phyloP scores from a whole-genome alignment of 2,329 filamentous ascomycete species.

The Penicillium frequentans region DNA sequence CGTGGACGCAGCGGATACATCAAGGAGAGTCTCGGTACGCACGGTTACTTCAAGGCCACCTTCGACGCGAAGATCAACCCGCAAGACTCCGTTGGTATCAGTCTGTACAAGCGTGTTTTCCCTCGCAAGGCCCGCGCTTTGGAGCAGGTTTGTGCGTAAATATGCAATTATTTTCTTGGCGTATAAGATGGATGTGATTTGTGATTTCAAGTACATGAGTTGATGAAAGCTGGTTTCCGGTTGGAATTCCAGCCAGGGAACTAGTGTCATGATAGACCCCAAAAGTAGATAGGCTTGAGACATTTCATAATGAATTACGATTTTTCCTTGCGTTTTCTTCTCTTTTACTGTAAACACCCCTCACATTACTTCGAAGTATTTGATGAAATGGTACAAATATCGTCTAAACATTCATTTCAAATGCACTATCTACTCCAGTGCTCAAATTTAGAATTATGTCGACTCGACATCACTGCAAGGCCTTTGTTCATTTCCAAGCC shows the following conservation, averaged over 20 bases:
- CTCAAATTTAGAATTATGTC: neutral
- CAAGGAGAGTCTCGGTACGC: constrained; percentile 91
- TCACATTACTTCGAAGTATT: neutral
- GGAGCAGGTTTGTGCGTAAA: constrained; percentile 33
- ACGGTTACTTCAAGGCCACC: constrained; percentile 99
- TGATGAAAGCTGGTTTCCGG: constrained; percentile 8
- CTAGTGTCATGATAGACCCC: constrained; percentile 17
- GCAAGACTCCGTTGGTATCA: constrained; percentile 89
- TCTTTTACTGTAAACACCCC: neutral
- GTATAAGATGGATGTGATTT: constrained; percentile 29
- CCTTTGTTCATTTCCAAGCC: constrained; percentile 3
- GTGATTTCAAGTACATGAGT: constrained; percentile 26
- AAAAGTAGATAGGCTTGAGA: constrained; percentile 32
- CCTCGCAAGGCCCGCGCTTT: constrained; percentile 65
- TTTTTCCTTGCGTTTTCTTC: constrained; percentile 14
- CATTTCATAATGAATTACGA: constrained; percentile 33
- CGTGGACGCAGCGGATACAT: constrained; percentile 84
- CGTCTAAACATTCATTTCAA: constrained; percentile 1
- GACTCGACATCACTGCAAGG: neutral
- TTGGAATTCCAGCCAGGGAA: constrained; percentile 1
- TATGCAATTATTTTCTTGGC: neutral
- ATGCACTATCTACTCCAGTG: neutral
- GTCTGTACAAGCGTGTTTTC: constrained; percentile 82
- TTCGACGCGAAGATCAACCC: constrained; percentile 97
- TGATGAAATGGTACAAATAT: neutral